Evolutionary conservation across 768 basidiomycete genomes (phyloP), one percentile per base, ranked within the genome.

Genomic region (Boletus subcaerulescens): DNA sequence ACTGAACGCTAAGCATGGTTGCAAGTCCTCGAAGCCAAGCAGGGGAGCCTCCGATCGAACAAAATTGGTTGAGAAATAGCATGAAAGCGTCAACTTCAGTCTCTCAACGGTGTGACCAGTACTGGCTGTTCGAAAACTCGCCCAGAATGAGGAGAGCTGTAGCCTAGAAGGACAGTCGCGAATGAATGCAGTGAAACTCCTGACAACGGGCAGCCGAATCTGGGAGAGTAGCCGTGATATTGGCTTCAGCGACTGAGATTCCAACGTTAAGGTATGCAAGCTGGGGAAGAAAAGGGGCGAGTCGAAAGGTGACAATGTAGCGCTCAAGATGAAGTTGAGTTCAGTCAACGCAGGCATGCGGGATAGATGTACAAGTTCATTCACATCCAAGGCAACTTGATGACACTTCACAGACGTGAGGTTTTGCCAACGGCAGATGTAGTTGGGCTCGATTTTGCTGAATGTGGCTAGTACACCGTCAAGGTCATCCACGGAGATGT

Each of bases 301-400:
- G 8, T n/a, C 14, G 8, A 8, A n/a, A n/a, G 38, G 38, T 39
- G n/a, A 6, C 38, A 39, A 39, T 39, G 38, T 17, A 39, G 38
- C 1, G 0, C 14, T n/a, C 5, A 2, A 1, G 1, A 1, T 3
- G 14, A 39, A n/a, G 38, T n/a, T n/a, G 38, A 39, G 17, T 8
- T 39, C 15, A 6, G 38, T n/a, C 7, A 39, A 39, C 8, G n/a
- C n/a, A 39, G 38, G 17, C 17, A 39, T 39, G 7, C 38, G 15
- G 8, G 38, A 39, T 8, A 39, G 38, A 39, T 39, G 38, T 8
- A 39, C 38, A 39, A 39, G 7, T 13, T 11, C 14, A n/a, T 39
- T 2, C 38, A 1, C 38, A n/a, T n/a, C n/a, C 38, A 39, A 39
- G 38, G n/a, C 5, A 13, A 39, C 1, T n/a, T 8, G 11, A n/a